Evolutionary conservation across 116 monocot species (phyloP).

Genomic region (Dioscorea cayenensis): DNA sequence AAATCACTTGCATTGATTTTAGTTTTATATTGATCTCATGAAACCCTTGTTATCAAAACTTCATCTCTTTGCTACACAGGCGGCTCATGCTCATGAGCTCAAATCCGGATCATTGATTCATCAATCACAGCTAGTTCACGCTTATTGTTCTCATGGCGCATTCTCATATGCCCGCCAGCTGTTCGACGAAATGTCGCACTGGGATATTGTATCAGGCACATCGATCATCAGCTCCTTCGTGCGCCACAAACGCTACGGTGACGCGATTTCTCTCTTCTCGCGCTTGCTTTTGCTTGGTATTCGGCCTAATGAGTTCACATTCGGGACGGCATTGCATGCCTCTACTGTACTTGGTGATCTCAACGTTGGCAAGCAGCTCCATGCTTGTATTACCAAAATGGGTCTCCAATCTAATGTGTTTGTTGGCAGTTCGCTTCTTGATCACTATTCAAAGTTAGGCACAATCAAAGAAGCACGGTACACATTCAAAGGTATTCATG

Average conservation of each 20-base stretch:
- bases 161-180: slow-evolving; percentile 26
- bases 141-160: too few species aligned
- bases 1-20: too few species aligned
- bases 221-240: slow-evolving; percentile 28
- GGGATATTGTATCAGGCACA: slow-evolving; percentile 52
- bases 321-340: slow-evolving; percentile 40
- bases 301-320: slow-evolving; percentile 68
- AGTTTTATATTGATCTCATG: too few species aligned
- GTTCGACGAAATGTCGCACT: slow-evolving; percentile 52
- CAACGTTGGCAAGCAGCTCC: slow-evolving; percentile 40
- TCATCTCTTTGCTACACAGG: neutral
- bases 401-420: slow-evolving; percentile 51
- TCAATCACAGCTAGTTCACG: neutral
- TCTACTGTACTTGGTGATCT: slow-evolving; percentile 25
- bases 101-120: neutral
- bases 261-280: slow-evolving; percentile 37
- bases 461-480: slow-evolving; percentile 29
- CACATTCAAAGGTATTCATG: slow-evolving; percentile 36
- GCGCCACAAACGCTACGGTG: slow-evolving; percentile 22
- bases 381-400: slow-evolving; percentile 29
- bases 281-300: slow-evolving; percentile 14
- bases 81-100: neutral
- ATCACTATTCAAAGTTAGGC: slow-evolving; percentile 52
- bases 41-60: too few species aligned
- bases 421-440: slow-evolving; percentile 53